Conservation (phyloP, 2,329 filamentous ascomycete genomes). For the Monosporascus sp. region DNA sequence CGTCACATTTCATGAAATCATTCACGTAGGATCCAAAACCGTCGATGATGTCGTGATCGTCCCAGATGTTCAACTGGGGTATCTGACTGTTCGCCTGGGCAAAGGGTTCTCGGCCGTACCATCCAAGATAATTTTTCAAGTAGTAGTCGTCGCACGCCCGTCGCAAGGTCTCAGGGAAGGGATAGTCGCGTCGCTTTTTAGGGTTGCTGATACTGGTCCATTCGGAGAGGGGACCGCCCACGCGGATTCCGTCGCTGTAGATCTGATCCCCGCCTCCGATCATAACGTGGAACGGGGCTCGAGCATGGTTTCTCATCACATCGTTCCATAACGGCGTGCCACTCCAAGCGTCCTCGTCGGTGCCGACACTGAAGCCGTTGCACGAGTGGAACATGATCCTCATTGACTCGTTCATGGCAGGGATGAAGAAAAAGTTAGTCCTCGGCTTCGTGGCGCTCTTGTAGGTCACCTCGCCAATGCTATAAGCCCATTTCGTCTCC, state of each 20-base stretch:
- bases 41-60: slow-evolving; percentile 91
- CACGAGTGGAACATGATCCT: slow-evolving; percentile 98
- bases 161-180: slow-evolving; percentile 74
- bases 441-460: slow-evolving; percentile 49
- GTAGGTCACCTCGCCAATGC: slow-evolving; percentile 61
- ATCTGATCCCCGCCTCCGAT: slow-evolving; percentile 93
- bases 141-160: slow-evolving; percentile 87
- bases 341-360: slow-evolving; percentile 68
- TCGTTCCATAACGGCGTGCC: slow-evolving; percentile 95
- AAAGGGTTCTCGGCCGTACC: slow-evolving; percentile 83
- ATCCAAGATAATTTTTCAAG: slow-evolving; percentile 77
- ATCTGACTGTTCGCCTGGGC: slow-evolving; percentile 84
- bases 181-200: slow-evolving; percentile 70
- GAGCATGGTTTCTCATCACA: slow-evolving; percentile 74
- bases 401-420: slow-evolving; percentile 80
- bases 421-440: slow-evolving; percentile 75
- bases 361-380: slow-evolving; percentile 90
- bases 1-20: slow-evolving; percentile 85
- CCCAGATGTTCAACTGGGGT: slow-evolving; percentile 95
- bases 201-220: slow-evolving; percentile 86
- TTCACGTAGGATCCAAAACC: slow-evolving; percentile 93
- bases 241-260: slow-evolving; percentile 90
- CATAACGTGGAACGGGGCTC: slow-evolving; percentile 87
- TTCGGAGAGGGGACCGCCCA: slow-evolving; percentile 70
- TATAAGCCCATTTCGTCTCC: slow-evolving; percentile 77